Conservation (phyloP, 768 basidiomycete species). For the Melanogaster broomeanus region DNA sequence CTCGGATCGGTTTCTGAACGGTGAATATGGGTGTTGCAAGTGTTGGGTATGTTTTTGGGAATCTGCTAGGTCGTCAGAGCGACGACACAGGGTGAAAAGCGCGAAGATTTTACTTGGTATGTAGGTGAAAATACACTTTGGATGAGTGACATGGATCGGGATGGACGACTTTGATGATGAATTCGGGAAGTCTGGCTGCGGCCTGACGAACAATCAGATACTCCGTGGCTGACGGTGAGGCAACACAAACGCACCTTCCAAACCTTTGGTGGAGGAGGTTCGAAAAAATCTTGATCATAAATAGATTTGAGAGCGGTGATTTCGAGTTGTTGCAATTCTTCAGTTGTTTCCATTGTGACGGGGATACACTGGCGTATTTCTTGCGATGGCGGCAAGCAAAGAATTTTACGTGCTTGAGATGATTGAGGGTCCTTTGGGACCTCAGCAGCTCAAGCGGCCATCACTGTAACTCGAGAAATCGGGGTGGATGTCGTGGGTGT, state of each 20-base stretch:
- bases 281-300: conserved; percentile 75
- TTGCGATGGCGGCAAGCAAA: conserved; percentile 22
- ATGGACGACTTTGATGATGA: conserved; percentile 71
- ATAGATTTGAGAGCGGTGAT: conserved; percentile 81
- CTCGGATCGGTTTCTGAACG: conserved; percentile 63
- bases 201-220: conserved; percentile 42
- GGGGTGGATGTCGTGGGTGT: neutral
- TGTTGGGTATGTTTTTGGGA: conserved; percentile 82
- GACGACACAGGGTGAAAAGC: neutral
- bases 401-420: conserved; percentile 50
- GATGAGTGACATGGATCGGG: conserved; percentile 56
- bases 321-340: conserved; percentile 69
- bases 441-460: conserved; percentile 79
- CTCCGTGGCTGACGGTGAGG: conserved; percentile 2
- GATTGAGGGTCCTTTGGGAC: conserved; percentile 62
- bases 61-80: conserved; percentile 41
- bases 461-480: conserved; percentile 32
- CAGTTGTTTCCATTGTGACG: conserved; percentile 64
- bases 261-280: conserved; percentile 72
- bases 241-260: conserved; percentile 64
- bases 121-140: conserved; percentile 66
- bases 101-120: conserved; percentile 60
- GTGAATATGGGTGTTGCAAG: conserved; percentile 69
- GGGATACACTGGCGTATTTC: conserved; percentile 9
- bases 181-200: conserved; percentile 71